phyloP scores from a whole-genome alignment of 148 eudicot genomes.

The Salicornia ramosissima region DNA sequence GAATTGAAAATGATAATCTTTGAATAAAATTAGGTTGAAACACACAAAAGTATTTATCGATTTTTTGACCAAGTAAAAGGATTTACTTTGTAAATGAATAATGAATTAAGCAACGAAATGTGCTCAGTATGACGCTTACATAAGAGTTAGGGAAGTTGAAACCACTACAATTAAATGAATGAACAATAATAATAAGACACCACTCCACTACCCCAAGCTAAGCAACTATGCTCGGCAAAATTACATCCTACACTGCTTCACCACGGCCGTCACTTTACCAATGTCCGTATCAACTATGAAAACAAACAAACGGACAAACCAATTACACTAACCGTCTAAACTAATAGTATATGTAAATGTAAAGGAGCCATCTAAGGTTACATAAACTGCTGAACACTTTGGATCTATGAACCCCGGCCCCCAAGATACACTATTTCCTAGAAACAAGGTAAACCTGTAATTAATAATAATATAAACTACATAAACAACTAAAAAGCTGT shows the following conservation, averaged over 20 bases:
- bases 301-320: too few species aligned
- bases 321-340: background rate
- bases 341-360: too few species aligned
- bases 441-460: conserved; percentile 4
- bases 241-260: background rate
- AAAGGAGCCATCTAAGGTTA: conserved; percentile 4
- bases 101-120: background rate
- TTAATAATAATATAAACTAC: conserved; percentile 9
- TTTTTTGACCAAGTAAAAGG: too few species aligned
- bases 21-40: too few species aligned
- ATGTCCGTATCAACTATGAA: background rate
- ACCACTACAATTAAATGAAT: background rate
- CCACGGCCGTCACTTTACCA: background rate
- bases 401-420: background rate
- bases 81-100: background rate
- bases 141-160: background rate
- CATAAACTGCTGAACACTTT: background rate
- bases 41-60: too few species aligned
- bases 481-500: conserved; percentile 11
- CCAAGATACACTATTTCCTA: conserved; percentile 15
- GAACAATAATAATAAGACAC: background rate
- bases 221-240: background rate
- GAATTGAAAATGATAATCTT: too few species aligned
- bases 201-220: too few species aligned
- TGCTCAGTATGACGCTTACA: background rate